Evolutionary conservation across 257 asterid genomes (phyloP).

Genomic region (Thymus mandschuricus): DNA sequence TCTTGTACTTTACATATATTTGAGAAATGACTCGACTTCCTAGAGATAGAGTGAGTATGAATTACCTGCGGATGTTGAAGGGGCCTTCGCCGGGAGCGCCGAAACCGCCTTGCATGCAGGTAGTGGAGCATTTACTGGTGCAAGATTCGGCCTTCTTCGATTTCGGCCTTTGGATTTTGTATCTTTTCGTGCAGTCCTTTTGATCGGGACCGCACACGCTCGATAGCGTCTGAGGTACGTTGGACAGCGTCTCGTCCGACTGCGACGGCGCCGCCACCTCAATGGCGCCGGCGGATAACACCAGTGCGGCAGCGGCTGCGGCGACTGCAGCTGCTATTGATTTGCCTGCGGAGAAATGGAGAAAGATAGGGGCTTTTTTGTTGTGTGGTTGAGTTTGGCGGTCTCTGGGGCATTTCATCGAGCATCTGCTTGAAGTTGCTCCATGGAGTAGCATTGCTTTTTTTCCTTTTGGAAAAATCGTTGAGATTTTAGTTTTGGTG

Average conservation of each 20-base stretch:
- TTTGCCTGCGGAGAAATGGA: slow-evolving; percentile 25
- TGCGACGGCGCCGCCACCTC: slow-evolving; percentile 50
- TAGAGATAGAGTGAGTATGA: too few species aligned
- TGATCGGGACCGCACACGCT: slow-evolving; percentile 56
- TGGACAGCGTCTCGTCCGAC: slow-evolving; percentile 69
- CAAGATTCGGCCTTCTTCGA: slow-evolving; percentile 84
- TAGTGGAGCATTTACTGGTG: slow-evolving; percentile 68
- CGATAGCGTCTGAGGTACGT: slow-evolving; percentile 77
- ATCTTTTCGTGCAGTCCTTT: slow-evolving; percentile 56
- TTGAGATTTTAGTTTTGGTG: not conserved
- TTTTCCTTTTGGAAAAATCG: not conserved
- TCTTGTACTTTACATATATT: too few species aligned
- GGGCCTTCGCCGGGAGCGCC: slow-evolving; percentile 99
- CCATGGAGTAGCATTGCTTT: slow-evolving; percentile 45
- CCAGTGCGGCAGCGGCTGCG: slow-evolving; percentile 43
- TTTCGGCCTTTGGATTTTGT: slow-evolving; percentile 78
- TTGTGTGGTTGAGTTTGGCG: slow-evolving; percentile 19
- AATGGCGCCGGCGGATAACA: slow-evolving; percentile 46
- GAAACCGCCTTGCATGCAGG: slow-evolving; percentile 81
- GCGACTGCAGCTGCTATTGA: slow-evolving; percentile 33
- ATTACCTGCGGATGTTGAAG: slow-evolving; percentile 66
- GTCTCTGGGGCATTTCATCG: slow-evolving; percentile 39
- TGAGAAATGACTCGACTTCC: too few species aligned
- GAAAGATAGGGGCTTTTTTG: slow-evolving; percentile 21
- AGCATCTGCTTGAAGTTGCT: slow-evolving; percentile 42